phyloP scores from a whole-genome alignment of 805 yeast genomes.

The Wickerhamomyces bovis region DNA sequence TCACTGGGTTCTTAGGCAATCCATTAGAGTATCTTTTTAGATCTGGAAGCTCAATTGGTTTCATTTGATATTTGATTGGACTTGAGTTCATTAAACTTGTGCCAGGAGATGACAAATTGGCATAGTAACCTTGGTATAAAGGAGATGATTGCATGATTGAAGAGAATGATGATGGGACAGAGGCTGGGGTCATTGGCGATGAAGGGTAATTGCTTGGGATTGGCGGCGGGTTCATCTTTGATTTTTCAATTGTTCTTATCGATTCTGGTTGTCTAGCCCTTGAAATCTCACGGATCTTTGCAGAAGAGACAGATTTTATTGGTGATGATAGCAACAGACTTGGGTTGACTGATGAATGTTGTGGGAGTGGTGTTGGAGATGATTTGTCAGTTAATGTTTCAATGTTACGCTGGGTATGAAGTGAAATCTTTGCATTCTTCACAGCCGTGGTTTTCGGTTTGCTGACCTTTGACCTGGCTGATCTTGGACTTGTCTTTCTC shows the following conservation, averaged over 20 bases:
- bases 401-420: slow-evolving; percentile 18
- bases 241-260: slow-evolving; percentile 1
- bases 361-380: not conserved
- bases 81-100: slow-evolving; percentile 16
- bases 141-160: slow-evolving; percentile 26
- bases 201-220: not conserved
- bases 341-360: slow-evolving; percentile 19
- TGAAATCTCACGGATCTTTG: slow-evolving; percentile 2
- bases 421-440: slow-evolving; percentile 7
- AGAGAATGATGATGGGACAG: slow-evolving; percentile 10
- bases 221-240: slow-evolving; percentile 2
- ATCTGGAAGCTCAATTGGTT: slow-evolving; percentile 16
- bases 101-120: slow-evolving; percentile 18
- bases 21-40: slow-evolving; percentile 8
- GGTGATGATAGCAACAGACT: slow-evolving; percentile 24
- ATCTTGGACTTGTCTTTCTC: not conserved
- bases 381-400: slow-evolving; percentile 12
- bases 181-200: slow-evolving; percentile 23
- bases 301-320: slow-evolving; percentile 10
- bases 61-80: slow-evolving; percentile 21
- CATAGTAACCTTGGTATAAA: slow-evolving; percentile 24
- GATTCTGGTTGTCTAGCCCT: slow-evolving; percentile 3
- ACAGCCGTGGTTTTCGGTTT: not conserved
- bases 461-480: not conserved
- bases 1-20: slow-evolving; percentile 19